Percentiles rank a stretch among this genome's conserved stretches.
Conservation (phyloP, 306 rosid species). For the Luffa acutangula region DNA sequence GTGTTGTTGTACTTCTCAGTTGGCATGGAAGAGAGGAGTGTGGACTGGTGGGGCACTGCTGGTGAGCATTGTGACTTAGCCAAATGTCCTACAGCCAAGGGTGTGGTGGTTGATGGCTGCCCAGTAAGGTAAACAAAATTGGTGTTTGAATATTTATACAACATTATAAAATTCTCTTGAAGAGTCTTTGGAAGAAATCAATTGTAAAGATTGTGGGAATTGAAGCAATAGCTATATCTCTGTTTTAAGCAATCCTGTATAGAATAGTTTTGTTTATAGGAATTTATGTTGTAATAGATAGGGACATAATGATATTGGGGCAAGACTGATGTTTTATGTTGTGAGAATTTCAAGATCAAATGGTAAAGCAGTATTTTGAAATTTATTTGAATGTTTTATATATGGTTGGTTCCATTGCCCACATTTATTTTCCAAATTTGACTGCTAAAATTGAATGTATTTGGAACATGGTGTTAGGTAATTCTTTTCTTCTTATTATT, state of each 20-base stretch:
- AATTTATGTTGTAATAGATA: too few relatives aligned
- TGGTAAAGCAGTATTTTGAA: too few relatives aligned
- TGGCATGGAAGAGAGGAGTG: slow-evolving; percentile 27
- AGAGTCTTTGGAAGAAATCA: background rate
- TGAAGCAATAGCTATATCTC: background rate
- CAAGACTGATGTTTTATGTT: too few relatives aligned
- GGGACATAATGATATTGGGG: too few relatives aligned
- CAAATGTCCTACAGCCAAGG: slow-evolving; percentile 57
- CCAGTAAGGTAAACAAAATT: slow-evolving; percentile 10
- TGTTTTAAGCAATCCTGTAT: background rate
- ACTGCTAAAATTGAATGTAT: too few relatives aligned
- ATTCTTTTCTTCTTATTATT: too few relatives aligned
- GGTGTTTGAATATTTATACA: background rate
- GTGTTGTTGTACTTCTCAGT: slow-evolving; percentile 37
- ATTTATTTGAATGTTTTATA: too few relatives aligned
- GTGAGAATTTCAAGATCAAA: too few relatives aligned
- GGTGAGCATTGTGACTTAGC: slow-evolving; percentile 64
- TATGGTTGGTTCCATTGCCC: too few relatives aligned
- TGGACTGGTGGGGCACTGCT: slow-evolving; percentile 49
- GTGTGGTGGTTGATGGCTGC: slow-evolving; percentile 29
- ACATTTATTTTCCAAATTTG: too few relatives aligned
- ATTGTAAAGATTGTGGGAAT: background rate
- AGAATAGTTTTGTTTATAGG: too few relatives aligned
- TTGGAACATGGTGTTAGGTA: too few relatives aligned
- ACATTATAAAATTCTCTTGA: background rate